Base-by-base conservation (phyloP, 208 protist genomes). In the Strigomonas galati region DNA sequence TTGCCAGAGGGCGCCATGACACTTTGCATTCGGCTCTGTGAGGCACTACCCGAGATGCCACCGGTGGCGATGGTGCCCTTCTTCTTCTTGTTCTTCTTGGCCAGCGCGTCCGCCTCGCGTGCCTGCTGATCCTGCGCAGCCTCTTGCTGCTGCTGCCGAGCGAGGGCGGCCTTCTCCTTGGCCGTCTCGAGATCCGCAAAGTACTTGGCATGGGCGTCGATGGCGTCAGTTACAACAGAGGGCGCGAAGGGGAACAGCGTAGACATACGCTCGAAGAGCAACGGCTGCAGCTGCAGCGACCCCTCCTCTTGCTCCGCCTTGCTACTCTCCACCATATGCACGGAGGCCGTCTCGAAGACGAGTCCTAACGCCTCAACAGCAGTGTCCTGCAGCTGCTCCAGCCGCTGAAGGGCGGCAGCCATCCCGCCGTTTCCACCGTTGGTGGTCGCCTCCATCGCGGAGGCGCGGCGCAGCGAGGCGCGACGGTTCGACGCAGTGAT, bases 61-160 rank as follows among this genome's bases (percentile, higher is more conserved):
- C 9, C 40, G 3, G 40, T 9, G 40, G 1, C 1, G 12, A 4
- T 9, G 10, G 12, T 15, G 14, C 40, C 40, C 40, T 7, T 53
- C 48, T 53, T 53, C 15, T 53, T 53, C 5, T 28, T 23, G 6
- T 59, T 59, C 27, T 40, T 59, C 27, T 59, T 37, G 2, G 48
- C 48, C 21, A 53, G 48, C 21, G 23, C 23, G 12, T 28, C 21
- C 6, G 2, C 48, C n/a, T 23, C 40, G 40, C 40, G 40, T 1
- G 15, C 12, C 40, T 46, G 48, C 21, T 1, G 5, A 1, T 53
- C 48, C 5, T 17, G 48, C 7, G 4, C 48, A 10, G 48, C 48
- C 21, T 53, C 48, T 21, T 28, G 21, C 21, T 27, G 21, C 48
- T 53, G 48, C 48, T 23, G 21, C 48, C 5, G 21, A 1, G 21